Evolutionary conservation across 2,329 filamentous ascomycete genomes (phyloP).

Genomic region (Tolypocladium ovalisporum): DNA sequence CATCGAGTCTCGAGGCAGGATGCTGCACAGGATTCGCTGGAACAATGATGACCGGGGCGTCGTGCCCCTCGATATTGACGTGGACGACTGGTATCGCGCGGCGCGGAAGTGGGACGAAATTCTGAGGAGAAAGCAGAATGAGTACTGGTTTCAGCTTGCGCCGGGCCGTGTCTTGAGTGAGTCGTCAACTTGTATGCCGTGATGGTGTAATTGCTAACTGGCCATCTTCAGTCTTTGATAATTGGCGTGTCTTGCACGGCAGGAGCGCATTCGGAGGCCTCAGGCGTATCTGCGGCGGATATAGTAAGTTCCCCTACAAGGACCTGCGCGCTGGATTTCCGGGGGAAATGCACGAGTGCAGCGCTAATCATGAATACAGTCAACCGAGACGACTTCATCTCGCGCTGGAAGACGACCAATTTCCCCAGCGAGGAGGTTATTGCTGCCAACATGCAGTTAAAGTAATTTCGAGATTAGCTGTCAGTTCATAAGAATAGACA

Average conservation of each 20-base stretch:
- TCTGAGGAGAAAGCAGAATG: conserved; percentile 49
- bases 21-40: conserved; percentile 63
- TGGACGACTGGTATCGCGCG: conserved; percentile 65
- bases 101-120: conserved; percentile 65
- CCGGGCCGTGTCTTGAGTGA: conserved; percentile 69
- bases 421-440: conserved; percentile 37
- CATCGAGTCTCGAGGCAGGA: conserved; percentile 43
- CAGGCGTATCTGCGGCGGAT: conserved; percentile 81
- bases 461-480: not conserved
- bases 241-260: conserved; percentile 90
- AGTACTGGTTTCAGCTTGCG: conserved; percentile 71
- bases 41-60: conserved; percentile 83
- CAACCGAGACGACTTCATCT: conserved; percentile 71
- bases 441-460: conserved; percentile 20
- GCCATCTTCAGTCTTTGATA: conserved; percentile 65
- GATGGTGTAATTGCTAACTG: not conserved
- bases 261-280: conserved; percentile 72
- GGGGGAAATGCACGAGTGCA: not conserved
- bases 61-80: conserved; percentile 41
- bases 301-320: conserved; percentile 50
- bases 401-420: conserved; percentile 64
- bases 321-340: not conserved
- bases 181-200: conserved; percentile 16
- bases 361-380: conserved; percentile 32
- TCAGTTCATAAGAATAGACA: not conserved